phyloP scores from a whole-genome alignment of 2,329 filamentous ascomycete genomes.

The Pseudopithomyces maydicus region DNA sequence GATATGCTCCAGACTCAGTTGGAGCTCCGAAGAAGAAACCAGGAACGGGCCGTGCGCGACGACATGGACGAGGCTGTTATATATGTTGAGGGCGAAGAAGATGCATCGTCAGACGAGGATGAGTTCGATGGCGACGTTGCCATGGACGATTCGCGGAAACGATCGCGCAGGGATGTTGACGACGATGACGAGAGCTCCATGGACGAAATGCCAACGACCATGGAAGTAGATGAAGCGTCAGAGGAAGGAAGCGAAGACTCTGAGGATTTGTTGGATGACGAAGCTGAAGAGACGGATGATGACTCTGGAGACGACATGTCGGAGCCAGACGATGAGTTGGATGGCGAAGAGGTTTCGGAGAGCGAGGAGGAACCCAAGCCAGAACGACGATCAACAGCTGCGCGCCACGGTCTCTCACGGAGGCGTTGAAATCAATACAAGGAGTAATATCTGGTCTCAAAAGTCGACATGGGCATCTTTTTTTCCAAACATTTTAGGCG shows the following conservation, averaged over 20 bases:
- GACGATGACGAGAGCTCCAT: slow-evolving; percentile 51
- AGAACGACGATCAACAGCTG: slow-evolving; percentile 39
- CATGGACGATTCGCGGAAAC: slow-evolving; percentile 25
- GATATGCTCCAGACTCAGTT: slow-evolving; percentile 94
- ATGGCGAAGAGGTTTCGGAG: slow-evolving; percentile 50
- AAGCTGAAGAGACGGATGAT: slow-evolving; percentile 56
- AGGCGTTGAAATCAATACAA: slow-evolving; percentile 25
- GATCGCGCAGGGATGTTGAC: slow-evolving; percentile 27
- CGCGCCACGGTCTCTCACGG: slow-evolving; percentile 35
- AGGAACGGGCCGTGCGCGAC: slow-evolving; percentile 61
- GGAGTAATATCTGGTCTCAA: not conserved
- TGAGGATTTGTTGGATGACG: slow-evolving; percentile 56
- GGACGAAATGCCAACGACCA: slow-evolving; percentile 62
- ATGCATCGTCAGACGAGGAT: slow-evolving; percentile 55
- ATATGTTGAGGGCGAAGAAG: slow-evolving; percentile 83
- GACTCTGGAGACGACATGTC: slow-evolving; percentile 54
- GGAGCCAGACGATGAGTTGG: slow-evolving; percentile 52
- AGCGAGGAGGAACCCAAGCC: slow-evolving; percentile 49
- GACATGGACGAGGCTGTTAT: slow-evolving; percentile 74
- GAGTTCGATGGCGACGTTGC: slow-evolving; percentile 44
- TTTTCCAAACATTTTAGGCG: slow-evolving; percentile 1
- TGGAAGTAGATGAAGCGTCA: slow-evolving; percentile 48
- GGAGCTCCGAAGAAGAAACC: slow-evolving; percentile 74
- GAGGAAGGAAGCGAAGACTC: slow-evolving; percentile 64
- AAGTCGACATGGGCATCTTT: slow-evolving; percentile 13